Percentiles rank a stretch among this genome's conserved stretches.
Evolutionary conservation across 225 moss, liverwort and hornwort species (phyloP).

Genomic region (Bryum argenteum): DNA sequence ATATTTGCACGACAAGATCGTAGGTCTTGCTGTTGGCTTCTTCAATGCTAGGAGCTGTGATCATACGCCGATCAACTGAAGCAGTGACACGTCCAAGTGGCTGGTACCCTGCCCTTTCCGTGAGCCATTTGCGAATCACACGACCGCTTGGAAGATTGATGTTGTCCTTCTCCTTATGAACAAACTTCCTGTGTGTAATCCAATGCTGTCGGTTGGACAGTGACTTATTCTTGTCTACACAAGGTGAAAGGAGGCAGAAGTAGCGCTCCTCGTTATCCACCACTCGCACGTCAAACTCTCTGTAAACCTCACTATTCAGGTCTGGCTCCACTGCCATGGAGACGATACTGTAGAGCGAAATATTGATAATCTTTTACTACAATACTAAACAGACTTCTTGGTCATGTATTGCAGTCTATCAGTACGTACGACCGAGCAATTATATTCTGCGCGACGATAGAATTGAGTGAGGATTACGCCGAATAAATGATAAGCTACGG

Average conservation of each 20-base stretch:
- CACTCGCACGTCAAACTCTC: constrained; percentile 66
- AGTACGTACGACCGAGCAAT: constrained; percentile 12
- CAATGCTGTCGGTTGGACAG: constrained; percentile 74
- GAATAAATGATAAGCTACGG: constrained; percentile 7
- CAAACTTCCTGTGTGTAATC: constrained; percentile 71
- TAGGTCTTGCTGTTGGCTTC: constrained; percentile 57
- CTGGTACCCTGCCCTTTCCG: constrained; percentile 61
- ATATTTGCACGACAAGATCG: constrained; percentile 60
- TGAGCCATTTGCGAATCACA: constrained; percentile 73
- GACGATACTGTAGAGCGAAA: constrained; percentile 28
- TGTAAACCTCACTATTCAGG: constrained; percentile 60
- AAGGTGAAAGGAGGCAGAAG: constrained; percentile 66
- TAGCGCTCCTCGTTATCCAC: constrained; percentile 76
- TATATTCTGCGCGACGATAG: constrained; percentile 2
- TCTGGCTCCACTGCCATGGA: constrained; percentile 73
- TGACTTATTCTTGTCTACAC: constrained; percentile 67
- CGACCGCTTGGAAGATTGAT: constrained; percentile 68
- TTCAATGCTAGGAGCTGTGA: constrained; percentile 50
- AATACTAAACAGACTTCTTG: constrained; percentile 22
- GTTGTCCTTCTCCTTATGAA: constrained; percentile 69
- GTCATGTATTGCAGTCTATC: constrained; percentile 27
- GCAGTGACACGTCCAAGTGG: constrained; percentile 54
- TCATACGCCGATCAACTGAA: constrained; percentile 57
- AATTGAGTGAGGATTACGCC: constrained; percentile 14
- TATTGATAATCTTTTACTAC: not conserved